Conservation (phyloP, 202 grass and related monocot genomes). For the Cymbopogon flexuosus region DNA sequence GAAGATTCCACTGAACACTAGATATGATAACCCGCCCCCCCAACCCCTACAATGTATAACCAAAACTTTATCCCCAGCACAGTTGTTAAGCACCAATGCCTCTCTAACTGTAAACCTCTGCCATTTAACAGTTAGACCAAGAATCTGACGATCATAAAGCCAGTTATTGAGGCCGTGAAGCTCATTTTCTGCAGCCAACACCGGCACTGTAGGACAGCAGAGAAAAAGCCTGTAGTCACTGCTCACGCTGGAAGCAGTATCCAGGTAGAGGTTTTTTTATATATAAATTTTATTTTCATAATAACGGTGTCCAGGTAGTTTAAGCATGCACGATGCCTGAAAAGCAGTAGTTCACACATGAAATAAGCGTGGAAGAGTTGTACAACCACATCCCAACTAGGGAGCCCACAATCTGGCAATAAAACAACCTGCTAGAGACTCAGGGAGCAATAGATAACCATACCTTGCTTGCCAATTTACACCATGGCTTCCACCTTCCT, state of each 20-base stretch:
- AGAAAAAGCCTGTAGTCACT: not conserved
- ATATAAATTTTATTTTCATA: not conserved
- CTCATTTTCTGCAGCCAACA: too few species aligned
- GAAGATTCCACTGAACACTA: not conserved
- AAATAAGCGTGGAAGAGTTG: conserved; percentile 22
- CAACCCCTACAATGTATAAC: not conserved
- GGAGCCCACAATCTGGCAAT: not conserved
- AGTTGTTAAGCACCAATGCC: not conserved
- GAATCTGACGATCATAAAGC: not conserved
- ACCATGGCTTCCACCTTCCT: conserved; percentile 8
- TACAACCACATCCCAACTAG: not conserved
- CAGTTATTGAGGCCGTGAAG: too few species aligned
- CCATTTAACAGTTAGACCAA: not conserved
- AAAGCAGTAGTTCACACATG: conserved; percentile 22
- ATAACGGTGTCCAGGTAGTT: not conserved
- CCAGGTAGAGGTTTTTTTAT: not conserved
- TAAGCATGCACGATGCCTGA: conserved; percentile 28
- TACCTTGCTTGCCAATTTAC: conserved; percentile 22
- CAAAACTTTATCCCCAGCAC: not conserved
- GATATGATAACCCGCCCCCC: not conserved
- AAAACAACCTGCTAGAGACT: conserved; percentile 10
- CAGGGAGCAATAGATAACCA: not conserved
- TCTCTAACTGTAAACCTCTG: not conserved
- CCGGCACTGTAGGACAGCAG: not conserved
- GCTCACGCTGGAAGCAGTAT: not conserved